Percentiles rank a stretch among this genome's conserved stretches.
Conservation (phyloP, 352 stramenopile species). For the Globisporangium perplexum region DNA sequence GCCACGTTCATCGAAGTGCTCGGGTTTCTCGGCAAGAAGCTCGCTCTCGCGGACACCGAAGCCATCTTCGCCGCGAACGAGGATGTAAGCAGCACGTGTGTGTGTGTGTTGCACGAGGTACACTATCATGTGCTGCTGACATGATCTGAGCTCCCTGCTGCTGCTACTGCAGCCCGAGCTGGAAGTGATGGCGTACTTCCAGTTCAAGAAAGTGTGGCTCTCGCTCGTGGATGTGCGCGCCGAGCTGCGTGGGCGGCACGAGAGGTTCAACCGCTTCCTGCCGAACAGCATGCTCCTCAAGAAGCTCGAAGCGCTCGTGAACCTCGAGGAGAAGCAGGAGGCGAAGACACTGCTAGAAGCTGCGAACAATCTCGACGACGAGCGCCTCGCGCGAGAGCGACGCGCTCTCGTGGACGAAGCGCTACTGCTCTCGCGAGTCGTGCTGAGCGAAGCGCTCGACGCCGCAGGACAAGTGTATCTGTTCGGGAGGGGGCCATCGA, state of each 20-base stretch:
- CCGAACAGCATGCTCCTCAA: conserved; percentile 40
- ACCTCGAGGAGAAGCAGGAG: conserved; percentile 65
- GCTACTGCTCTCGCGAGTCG: conserved; percentile 28
- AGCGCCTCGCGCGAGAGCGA: conserved; percentile 33
- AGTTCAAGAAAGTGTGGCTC: conserved; percentile 72
- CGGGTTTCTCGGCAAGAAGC: conserved; percentile 57
- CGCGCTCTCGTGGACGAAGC: conserved; percentile 47
- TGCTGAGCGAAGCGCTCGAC: conserved; percentile 56
- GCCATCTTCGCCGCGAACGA: conserved; percentile 59
- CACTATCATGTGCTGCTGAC: neutral
- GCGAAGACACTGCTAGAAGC: conserved; percentile 49
- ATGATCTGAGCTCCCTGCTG: neutral
- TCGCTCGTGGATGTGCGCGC: conserved; percentile 61
- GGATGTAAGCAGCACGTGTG: conserved; percentile 28
- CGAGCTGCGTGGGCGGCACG: conserved; percentile 50
- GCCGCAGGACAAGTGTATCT: conserved; percentile 74
- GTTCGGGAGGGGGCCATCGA: conserved; percentile 62
- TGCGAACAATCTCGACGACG: conserved; percentile 40
- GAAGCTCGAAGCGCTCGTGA: conserved; percentile 59
- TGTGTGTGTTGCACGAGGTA: conserved; percentile 1
- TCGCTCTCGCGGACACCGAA: conserved; percentile 61
- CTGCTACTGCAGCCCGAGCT: conserved; percentile 32
- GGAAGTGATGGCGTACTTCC: conserved; percentile 62
- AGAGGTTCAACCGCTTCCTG: conserved; percentile 67
- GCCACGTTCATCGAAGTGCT: conserved; percentile 64